Evolutionary conservation across 177 flowering plant species (phyloP), one percentile per base, ranked within the genome.

Genomic region (Telopea speciosissima): DNA sequence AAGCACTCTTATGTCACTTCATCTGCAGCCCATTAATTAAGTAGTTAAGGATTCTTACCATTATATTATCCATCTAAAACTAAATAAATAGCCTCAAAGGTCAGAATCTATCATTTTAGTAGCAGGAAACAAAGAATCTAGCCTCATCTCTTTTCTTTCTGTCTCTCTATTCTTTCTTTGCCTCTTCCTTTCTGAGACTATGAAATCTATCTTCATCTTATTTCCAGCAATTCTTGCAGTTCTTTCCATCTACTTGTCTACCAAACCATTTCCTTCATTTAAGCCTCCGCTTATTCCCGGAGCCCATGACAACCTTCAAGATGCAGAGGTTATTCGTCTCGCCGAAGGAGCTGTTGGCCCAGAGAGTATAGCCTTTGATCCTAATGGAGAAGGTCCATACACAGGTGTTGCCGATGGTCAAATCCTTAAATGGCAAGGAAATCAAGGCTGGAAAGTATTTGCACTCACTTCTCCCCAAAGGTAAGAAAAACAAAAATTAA

Each of bases 341-440:
- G 1, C 68, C 66, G 84, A 79, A 16, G 84, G 79, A 16, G 88
- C 88, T 0, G 17, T 81, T 21, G 97, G 97, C 8, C 93, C 94
- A 23, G 93, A 89, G 75, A 88, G 92, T 71, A 64, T 90, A 6
- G 92, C 80, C 5, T 90, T 90, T 73, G 90, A 90, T 69, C 80
- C 81, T 24, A 68, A 56, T 22, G 93, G 93, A 0, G 81, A 66
- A 0, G 92, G 92, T 3, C 93, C 93, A 10, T 90, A 89, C 80
- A 79, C 85, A 16, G 92, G 97, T 25, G 90, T 89, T 49, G 83
- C 92, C 56, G 92, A 90, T 60, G 93, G 93, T 62, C 80, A 89
- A 63, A 77, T 89, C 54, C 82, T 89, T 40, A 85, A 81, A 66
- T 86, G 89, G 93, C 45, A 56, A 13, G 54, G 8, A 49, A 45